Base-by-base conservation (phyloP, 179 eudicot species). In the Gypsophila paniculata region DNA sequence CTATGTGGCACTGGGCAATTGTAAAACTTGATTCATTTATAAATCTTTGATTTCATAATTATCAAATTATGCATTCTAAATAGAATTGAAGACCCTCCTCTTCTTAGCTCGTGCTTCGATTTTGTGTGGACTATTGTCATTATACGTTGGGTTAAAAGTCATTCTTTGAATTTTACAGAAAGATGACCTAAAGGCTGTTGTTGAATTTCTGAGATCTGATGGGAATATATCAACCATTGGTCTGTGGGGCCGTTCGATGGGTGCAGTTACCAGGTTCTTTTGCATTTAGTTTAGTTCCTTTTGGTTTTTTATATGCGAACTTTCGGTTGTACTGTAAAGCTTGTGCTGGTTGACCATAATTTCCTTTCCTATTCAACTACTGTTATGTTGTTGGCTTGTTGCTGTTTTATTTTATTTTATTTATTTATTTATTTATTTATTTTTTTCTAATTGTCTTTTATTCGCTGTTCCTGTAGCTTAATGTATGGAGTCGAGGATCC, bases 191-290 rank as follows among this genome's bases (percentile, higher is more conserved):
- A 88, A 76, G 82, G 82, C 96, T 63, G 96, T 95, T 75, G 99
- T 95, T 46, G 87, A 95, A 74, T 83, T 88, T 78, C 76, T 95
- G 71, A 82, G 99, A 53, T 81, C 85, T 66, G 96, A 95, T 85
- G 96, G 95, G 38, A 90, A 86, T 80, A 82, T 87, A 72, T 92
- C 96, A 13, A 83, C 93, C 77, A 92, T 95, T 83, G 99, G 96
- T 65, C 83, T 92, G 79, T 95, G 99, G 99, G 99, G 99, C 61
- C 96, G 99, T 69, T 95, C 99, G 7, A 95, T 95, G 99, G 99
- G 99, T 73, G 95, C 99, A 74, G 99, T 95, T 68, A 90, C 99
- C 67, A 88, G 99, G 99, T 93, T 74, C 48, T 42, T 58, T 25
- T 58, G 72, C 66, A 25, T 75, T 54, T 61, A 62, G 19, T 68